These are phyloP conservation scores for Ustulina deusta DNA, from an alignment of 2,329 filamentous ascomycete species.

Conservation along the genomic window DNA sequence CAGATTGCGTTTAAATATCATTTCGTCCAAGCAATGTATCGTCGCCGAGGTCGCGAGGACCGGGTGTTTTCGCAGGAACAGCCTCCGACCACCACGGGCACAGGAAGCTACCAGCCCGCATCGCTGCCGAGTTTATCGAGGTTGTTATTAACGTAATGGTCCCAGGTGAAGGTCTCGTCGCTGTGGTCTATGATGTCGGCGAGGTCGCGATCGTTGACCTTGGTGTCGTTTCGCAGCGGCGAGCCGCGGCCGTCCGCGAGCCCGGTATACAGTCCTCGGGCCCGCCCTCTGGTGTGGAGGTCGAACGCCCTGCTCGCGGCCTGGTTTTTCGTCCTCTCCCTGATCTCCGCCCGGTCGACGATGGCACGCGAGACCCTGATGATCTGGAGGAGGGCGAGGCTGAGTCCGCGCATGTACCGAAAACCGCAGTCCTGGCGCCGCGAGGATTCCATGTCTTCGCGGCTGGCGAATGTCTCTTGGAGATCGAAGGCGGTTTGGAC, in stretches of 20 bases:
- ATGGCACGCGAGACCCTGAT: too few species aligned
- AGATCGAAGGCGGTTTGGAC: not conserved
- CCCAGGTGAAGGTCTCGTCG: not conserved
- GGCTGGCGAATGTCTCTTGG: not conserved
- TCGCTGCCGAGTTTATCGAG: not conserved
- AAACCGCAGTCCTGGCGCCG: not conserved
- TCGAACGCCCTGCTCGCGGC: not conserved
- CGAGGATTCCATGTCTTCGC: not conserved
- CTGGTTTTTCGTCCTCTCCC: too few species aligned
- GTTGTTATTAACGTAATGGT: not conserved
- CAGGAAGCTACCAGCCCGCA: not conserved
- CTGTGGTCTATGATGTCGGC: not conserved
- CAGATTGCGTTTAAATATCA: not conserved
- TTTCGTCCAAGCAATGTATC: not conserved
- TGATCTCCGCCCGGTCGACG: too few species aligned
- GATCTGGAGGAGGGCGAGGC: not conserved
- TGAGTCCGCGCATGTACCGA: not conserved
- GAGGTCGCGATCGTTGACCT: not conserved
- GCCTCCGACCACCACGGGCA: not conserved
- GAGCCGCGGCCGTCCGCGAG: not conserved
- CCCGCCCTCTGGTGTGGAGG: accelerated
- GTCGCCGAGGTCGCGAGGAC: not conserved
- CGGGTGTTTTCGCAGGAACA: too few species aligned
- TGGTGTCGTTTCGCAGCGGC: not conserved
- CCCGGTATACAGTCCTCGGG: accelerated